Conservation (phyloP, 2,329 filamentous ascomycete genomes). For the Huntiella bhutanensis region DNA sequence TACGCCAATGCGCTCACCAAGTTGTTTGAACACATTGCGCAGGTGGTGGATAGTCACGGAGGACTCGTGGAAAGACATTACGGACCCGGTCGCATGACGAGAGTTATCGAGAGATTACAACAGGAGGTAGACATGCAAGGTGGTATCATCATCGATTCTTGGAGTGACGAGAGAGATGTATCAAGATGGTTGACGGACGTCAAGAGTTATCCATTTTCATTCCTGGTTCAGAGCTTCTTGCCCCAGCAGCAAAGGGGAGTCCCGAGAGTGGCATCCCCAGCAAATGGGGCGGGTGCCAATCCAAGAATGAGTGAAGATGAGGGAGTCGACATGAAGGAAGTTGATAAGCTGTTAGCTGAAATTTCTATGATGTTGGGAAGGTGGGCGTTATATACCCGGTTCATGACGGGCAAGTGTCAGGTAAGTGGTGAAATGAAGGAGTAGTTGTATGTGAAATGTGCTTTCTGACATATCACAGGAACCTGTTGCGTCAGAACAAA, state of each 20-base stretch:
- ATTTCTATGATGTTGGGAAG: slow-evolving; percentile 80
- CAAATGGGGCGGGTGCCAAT: slow-evolving; percentile 30
- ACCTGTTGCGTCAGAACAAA: slow-evolving; percentile 29
- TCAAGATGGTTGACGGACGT: slow-evolving; percentile 81
- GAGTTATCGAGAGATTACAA: slow-evolving; percentile 81
- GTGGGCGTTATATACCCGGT: slow-evolving; percentile 84
- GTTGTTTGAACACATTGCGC: slow-evolving; percentile 91
- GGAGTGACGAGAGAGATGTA: slow-evolving; percentile 74
- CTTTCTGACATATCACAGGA: slow-evolving; percentile 22
- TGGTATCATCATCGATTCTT: slow-evolving; percentile 86
- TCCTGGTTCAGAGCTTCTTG: slow-evolving; percentile 85
- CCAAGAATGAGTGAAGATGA: slow-evolving; percentile 64
- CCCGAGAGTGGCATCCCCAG: slow-evolving; percentile 59
- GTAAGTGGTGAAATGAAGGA: slow-evolving; percentile 31
- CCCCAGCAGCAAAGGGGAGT: slow-evolving; percentile 49
- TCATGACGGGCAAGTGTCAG: slow-evolving; percentile 70
- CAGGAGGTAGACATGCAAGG: slow-evolving; percentile 92
- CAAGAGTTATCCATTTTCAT: slow-evolving; percentile 95
- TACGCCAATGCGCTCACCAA: slow-evolving; percentile 81
- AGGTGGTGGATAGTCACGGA: slow-evolving; percentile 86
- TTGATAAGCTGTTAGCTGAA: slow-evolving; percentile 74
- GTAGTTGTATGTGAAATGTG: slow-evolving; percentile 7
- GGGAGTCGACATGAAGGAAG: slow-evolving; percentile 86
- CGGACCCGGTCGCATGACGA: slow-evolving; percentile 78
- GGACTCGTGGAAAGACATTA: slow-evolving; percentile 87